Evolutionary conservation across 129 eudicot species (phyloP).

Genomic region (Pulicaria dysenterica): DNA sequence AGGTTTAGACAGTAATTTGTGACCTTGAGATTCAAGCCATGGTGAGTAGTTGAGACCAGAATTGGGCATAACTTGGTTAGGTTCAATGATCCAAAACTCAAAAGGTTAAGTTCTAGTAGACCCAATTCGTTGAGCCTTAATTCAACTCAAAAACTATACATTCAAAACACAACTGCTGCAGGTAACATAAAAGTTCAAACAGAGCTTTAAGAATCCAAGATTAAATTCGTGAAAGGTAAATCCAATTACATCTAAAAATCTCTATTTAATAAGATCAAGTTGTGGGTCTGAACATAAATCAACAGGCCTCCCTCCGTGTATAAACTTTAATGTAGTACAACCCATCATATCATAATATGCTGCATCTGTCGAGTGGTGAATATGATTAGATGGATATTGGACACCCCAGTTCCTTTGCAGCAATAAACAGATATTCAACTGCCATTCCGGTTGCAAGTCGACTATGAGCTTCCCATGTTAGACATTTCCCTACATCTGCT

Average conservation of each 20-base stretch:
- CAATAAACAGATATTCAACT: conserved; percentile 60
- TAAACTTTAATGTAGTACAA: not conserved
- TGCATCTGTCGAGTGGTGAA: not conserved
- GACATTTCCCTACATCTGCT: conserved; percentile 70
- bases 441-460: conserved; percentile 73
- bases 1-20: too few species aligned
- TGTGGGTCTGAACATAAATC: not conserved
- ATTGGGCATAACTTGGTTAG: too few species aligned
- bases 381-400: conserved; percentile 36
- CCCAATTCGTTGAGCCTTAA: too few species aligned
- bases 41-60: too few species aligned
- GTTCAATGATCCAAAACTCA: too few species aligned
- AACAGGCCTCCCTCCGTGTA: conserved; percentile 24
- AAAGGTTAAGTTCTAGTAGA: too few species aligned
- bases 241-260: conserved; percentile 20
- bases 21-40: too few species aligned
- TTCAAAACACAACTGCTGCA: too few species aligned
- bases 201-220: conserved; percentile 5
- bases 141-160: too few species aligned
- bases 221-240: conserved; percentile 11
- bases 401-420: conserved; percentile 92
- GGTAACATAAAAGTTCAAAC: too few species aligned
- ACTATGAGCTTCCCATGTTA: conserved; percentile 95
- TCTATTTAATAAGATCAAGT: not conserved
- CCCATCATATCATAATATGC: conserved; percentile 1